Evolutionary conservation across 306 rosid species (phyloP).

Genomic region (Arachis hypogaea): DNA sequence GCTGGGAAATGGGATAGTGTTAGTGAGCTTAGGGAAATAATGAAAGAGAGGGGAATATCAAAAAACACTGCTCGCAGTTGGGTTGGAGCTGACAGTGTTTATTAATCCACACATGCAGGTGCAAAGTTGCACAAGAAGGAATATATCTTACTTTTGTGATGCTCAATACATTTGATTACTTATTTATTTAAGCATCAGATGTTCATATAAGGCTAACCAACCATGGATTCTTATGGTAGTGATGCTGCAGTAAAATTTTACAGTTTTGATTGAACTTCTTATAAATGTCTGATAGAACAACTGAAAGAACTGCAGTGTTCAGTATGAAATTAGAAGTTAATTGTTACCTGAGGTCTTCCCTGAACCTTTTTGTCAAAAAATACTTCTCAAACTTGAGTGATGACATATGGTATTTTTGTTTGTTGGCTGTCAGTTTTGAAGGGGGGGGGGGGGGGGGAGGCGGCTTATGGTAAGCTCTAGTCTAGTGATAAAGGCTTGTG

Average conservation of each 20-base stretch:
- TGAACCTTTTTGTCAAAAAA: not conserved
- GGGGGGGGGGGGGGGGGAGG: too few species aligned
- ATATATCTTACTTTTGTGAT: not conserved
- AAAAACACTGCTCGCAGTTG: conserved; percentile 72
- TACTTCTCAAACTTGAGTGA: not conserved
- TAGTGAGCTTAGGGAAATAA: conserved; percentile 77
- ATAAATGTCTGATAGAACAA: not conserved
- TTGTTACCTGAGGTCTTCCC: not conserved
- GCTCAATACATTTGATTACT: not conserved
- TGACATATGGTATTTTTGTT: not conserved
- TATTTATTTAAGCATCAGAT: not conserved
- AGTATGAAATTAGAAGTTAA: not conserved
- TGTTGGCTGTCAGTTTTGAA: too few species aligned
- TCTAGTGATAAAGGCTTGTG: too few species aligned
- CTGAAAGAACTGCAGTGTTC: not conserved
- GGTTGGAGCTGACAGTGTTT: conserved; percentile 62
- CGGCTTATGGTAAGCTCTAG: too few species aligned
- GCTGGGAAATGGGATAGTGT: conserved; percentile 92
- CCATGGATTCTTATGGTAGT: not conserved
- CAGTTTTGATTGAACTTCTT: not conserved
- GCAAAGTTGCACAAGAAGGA: conserved; percentile 1
- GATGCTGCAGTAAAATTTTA: not conserved
- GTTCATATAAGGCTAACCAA: not conserved
- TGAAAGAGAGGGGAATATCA: conserved; percentile 74
- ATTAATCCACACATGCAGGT: conserved; percentile 29